phyloP scores from a whole-genome alignment of 768 basidiomycete genomes.

The Mycena epipterygia region DNA sequence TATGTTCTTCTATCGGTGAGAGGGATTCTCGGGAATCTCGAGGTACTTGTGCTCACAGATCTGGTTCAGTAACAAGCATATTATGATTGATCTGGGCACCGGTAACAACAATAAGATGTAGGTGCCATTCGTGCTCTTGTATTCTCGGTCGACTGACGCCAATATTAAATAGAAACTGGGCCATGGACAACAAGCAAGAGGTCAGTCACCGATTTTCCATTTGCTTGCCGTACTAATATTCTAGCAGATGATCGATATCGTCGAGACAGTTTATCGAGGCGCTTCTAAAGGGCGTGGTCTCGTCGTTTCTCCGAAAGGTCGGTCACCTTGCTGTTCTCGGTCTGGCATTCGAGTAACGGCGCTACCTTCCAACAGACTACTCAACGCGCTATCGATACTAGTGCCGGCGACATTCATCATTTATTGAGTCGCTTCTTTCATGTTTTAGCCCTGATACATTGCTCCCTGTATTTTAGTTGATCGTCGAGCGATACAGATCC shows the following conservation, averaged over 20 bases:
- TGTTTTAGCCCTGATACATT: neutral
- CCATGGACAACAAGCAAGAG: constrained; percentile 99
- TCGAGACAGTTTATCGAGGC: constrained; percentile 98
- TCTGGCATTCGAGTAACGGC: constrained; percentile 13
- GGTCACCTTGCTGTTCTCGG: constrained; percentile 31
- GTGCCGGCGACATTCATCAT: neutral
- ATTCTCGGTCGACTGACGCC: no score
- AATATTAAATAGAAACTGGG: constrained; percentile 99
- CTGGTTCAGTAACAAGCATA: constrained; percentile 90
- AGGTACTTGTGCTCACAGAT: constrained; percentile 10
- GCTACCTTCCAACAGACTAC: constrained; percentile 69
- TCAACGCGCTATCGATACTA: constrained; percentile 87
- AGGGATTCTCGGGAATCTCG: constrained; percentile 1
- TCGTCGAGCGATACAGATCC: no score
- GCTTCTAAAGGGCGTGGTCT: constrained; percentile 98
- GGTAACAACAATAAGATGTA: constrained; percentile 99
- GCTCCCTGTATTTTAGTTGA: neutral
- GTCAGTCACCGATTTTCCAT: constrained; percentile 54
- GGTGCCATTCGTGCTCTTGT: constrained; percentile 48
- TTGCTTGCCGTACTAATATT: neutral
- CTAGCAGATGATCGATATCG: constrained; percentile 91
- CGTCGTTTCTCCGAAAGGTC: constrained; percentile 96
- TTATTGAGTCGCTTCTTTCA: constrained; percentile 1
- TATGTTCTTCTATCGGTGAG: constrained; percentile 98
- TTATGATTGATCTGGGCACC: constrained; percentile 99